Conservation (phyloP, 768 basidiomycete genomes). For the Rhizopogon vesiculosus region DNA sequence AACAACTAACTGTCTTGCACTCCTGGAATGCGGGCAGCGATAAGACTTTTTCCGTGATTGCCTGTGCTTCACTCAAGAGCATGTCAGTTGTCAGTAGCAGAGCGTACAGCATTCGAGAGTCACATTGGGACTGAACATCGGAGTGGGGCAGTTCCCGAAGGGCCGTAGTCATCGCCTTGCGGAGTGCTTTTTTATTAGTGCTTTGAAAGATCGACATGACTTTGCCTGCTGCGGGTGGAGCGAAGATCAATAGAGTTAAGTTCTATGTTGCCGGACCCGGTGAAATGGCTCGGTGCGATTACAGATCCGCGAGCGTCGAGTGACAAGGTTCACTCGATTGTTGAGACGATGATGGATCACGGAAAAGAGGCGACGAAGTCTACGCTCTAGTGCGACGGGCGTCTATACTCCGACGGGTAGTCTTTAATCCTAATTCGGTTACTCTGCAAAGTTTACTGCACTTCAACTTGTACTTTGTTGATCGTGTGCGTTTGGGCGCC, state of each 20-base stretch:
- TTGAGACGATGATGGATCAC: not conserved
- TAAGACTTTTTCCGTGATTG: slow-evolving; percentile 43
- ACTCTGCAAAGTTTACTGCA: no score
- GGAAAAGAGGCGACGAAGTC: not conserved
- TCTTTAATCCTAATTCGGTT: no score
- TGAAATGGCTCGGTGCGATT: slow-evolving; percentile 11
- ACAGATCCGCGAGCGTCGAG: slow-evolving; percentile 2
- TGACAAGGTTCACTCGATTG: not conserved
- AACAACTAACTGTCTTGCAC: slow-evolving; percentile 60
- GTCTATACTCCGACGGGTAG: not conserved
- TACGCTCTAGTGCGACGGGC: not conserved
- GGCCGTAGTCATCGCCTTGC: slow-evolving; percentile 42
- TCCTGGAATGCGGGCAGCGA: slow-evolving; percentile 45
- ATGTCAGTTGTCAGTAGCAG: slow-evolving; percentile 3
- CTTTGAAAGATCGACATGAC: slow-evolving; percentile 25
- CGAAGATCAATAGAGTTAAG: not conserved
- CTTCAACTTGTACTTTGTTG: not conserved
- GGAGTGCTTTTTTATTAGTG: slow-evolving; percentile 49
- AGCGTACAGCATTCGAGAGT: not conserved
- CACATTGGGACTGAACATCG: slow-evolving; percentile 61
- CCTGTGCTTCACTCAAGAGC: slow-evolving; percentile 16
- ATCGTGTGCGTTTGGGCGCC: not conserved
- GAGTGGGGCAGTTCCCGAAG: slow-evolving; percentile 40
- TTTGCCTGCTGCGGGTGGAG: not conserved
- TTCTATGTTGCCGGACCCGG: slow-evolving; percentile 1